These are phyloP conservation scores for Neolentinus lepideus DNA, from an alignment of 1,284 basidiomycete species.

Conservation along the genomic window DNA sequence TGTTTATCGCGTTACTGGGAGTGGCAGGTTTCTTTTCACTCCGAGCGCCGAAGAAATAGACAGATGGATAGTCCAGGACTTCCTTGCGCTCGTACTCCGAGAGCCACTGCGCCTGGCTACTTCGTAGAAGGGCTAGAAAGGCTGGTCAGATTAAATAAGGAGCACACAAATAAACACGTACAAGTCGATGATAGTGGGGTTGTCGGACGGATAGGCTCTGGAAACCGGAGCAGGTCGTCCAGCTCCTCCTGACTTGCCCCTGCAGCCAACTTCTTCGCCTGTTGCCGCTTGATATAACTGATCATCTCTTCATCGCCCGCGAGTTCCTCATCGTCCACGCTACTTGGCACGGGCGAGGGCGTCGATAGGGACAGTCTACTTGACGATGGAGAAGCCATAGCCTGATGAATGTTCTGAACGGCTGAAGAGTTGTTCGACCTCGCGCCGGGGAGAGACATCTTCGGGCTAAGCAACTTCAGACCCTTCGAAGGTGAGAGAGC, in stretches of 20 bases:
- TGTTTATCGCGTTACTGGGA: conserved; percentile 72
- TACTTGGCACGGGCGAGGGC: conserved; percentile 69
- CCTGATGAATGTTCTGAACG: conserved; percentile 44
- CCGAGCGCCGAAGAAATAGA: conserved; percentile 80
- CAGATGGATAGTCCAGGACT: conserved; percentile 79
- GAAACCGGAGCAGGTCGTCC: conserved; percentile 88
- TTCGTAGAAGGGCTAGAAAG: conserved; percentile 50
- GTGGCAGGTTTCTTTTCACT: conserved; percentile 79
- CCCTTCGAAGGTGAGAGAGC: conserved; percentile 78
- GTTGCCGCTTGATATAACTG: conserved; percentile 86
- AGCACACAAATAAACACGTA: conserved; percentile 28
- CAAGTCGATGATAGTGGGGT: conserved; percentile 65
- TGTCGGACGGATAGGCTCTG: conserved; percentile 77
- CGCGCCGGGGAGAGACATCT: conserved; percentile 54
- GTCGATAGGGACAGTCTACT: conserved; percentile 73
- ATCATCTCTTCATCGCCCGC: conserved; percentile 96
- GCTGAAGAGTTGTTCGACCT: conserved; percentile 45
- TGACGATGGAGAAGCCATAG: conserved; percentile 58
- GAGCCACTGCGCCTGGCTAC: conserved; percentile 55
- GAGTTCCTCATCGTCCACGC: conserved; percentile 85
- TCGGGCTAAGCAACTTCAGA: conserved; percentile 71
- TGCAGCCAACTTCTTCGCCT: conserved; percentile 79
- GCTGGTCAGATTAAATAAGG: conserved; percentile 2
- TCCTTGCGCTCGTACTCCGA: conserved; percentile 90
- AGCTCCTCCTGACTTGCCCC: conserved; percentile 84